Percentiles rank a stretch among this genome's conserved stretches.
phyloP scores from a whole-genome alignment of 2,329 filamentous ascomycete species.

The Aspergillus fumigatiaffinis region DNA sequence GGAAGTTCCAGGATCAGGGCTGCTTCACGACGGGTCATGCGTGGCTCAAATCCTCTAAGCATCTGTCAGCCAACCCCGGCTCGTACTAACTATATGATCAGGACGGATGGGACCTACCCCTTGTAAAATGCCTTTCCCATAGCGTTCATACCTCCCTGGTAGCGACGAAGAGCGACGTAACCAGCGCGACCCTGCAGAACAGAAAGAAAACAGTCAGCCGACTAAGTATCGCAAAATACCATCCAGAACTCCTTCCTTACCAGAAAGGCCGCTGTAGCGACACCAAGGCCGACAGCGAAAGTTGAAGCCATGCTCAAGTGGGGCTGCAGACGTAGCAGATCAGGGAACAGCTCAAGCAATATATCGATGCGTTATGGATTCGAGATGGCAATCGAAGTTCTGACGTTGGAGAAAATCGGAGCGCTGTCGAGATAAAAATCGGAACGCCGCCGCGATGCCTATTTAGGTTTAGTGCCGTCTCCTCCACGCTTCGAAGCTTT shows the following conservation, averaged over 20 bases:
- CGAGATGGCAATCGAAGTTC: neutral
- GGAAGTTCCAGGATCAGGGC: constrained; percentile 84
- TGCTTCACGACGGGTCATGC: constrained; percentile 91
- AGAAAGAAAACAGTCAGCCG: constrained; percentile 15
- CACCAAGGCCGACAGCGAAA: constrained; percentile 43
- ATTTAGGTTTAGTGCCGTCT: constrained; percentile 31
- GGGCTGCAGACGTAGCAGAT: constrained; percentile 2
- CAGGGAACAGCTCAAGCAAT: constrained; percentile 6
- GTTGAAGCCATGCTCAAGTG: constrained; percentile 37
- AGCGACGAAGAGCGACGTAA: constrained; percentile 81
- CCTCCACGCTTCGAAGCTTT: constrained; percentile 20
- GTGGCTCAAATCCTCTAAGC: constrained; percentile 75
- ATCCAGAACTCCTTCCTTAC: constrained; percentile 50
- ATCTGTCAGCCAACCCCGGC: constrained; percentile 9
- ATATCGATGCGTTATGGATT: neutral
- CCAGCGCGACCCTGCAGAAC: constrained; percentile 76
- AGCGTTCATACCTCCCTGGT: constrained; percentile 63
- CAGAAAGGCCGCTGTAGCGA: constrained; percentile 66
- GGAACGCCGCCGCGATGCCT: constrained; percentile 26
- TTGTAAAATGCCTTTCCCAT: constrained; percentile 95
- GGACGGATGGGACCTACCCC: constrained; percentile 46
- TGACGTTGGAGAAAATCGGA: constrained; percentile 15
- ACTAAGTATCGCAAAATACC: neutral
- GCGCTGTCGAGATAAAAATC: constrained; percentile 34
- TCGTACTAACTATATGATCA: neutral